Percentiles rank a stretch among this genome's conserved stretches.
These are phyloP conservation scores for Tubosaeta brunneosetosa DNA, from an alignment of 768 basidiomycete genomes.

Conservation along the genomic window DNA sequence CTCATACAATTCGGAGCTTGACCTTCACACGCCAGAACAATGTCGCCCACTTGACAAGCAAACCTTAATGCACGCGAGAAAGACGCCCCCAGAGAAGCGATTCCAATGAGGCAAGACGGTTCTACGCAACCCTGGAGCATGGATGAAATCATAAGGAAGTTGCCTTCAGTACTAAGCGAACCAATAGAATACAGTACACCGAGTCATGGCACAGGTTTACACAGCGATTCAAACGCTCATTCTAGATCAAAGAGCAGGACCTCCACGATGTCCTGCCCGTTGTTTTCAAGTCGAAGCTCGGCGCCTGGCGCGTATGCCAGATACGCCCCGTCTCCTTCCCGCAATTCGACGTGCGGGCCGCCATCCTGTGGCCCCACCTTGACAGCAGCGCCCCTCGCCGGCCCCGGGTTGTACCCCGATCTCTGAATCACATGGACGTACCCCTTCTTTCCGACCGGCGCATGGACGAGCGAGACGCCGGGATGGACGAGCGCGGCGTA, in stretches of 20 bases:
- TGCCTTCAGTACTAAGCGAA: background rate
- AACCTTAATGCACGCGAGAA: constrained; percentile 1
- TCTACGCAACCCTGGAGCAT: background rate
- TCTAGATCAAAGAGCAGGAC: constrained; percentile 79
- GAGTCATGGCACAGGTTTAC: background rate
- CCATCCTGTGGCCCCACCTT: constrained; percentile 42
- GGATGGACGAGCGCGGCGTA: constrained; percentile 72
- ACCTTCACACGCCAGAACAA: background rate
- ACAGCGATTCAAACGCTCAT: constrained; percentile 16
- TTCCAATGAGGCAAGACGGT: background rate
- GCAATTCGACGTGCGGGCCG: constrained; percentile 47
- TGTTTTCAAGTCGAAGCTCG: constrained; percentile 50
- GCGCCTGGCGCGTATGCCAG: constrained; percentile 40
- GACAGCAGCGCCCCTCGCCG: constrained; percentile 54
- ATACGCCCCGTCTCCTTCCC: constrained; percentile 89
- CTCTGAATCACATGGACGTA: constrained; percentile 87
- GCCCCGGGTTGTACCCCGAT: constrained; percentile 67
- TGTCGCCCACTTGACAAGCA: background rate
- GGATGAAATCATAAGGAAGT: background rate
- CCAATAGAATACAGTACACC: background rate
- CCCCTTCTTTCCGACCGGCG: constrained; percentile 49
- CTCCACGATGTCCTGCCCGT: constrained; percentile 64
- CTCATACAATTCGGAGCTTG: background rate
- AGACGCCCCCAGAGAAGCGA: background rate
- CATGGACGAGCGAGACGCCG: constrained; percentile 48